These are phyloP conservation scores for Globisporangium splendens DNA, from an alignment of 352 stramenopile species.

Conservation along the genomic window DNA sequence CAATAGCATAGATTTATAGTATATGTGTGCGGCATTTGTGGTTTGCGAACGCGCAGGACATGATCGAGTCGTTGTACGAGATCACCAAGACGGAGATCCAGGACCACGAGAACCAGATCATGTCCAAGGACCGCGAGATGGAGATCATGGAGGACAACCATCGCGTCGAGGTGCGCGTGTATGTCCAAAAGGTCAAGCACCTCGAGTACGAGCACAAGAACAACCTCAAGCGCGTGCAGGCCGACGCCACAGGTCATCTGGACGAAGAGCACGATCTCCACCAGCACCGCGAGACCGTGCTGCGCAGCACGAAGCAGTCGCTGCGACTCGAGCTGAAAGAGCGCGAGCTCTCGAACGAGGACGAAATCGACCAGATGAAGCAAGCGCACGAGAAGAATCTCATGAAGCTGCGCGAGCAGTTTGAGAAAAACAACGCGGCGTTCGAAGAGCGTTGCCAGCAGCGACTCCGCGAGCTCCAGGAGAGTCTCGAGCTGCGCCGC, in stretches of 20 bases:
- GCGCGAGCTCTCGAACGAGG: slow-evolving; percentile 80
- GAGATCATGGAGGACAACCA: slow-evolving; percentile 96
- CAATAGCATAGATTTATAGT: too few species aligned
- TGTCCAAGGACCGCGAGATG: slow-evolving; percentile 93
- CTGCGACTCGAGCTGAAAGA: slow-evolving; percentile 84
- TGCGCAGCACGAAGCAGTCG: slow-evolving; percentile 73
- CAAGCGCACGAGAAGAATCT: slow-evolving; percentile 91
- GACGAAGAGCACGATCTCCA: slow-evolving; percentile 79
- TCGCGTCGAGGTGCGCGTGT: slow-evolving; percentile 90
- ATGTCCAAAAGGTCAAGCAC: slow-evolving; percentile 95
- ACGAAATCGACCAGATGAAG: slow-evolving; percentile 89
- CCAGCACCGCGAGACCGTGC: slow-evolving; percentile 48
- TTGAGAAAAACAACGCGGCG: slow-evolving; percentile 82
- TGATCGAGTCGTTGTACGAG: slow-evolving; percentile 95
- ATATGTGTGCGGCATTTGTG: background rate
- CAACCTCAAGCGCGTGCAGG: slow-evolving; percentile 85
- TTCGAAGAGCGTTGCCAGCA: slow-evolving; percentile 72
- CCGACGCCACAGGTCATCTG: slow-evolving; percentile 58
- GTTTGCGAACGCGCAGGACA: slow-evolving; percentile 71
- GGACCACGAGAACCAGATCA: slow-evolving; percentile 89
- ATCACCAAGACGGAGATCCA: slow-evolving; percentile 92
- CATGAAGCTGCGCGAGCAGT: slow-evolving; percentile 88
- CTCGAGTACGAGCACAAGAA: slow-evolving; percentile 94
- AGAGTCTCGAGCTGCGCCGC: slow-evolving; percentile 87
- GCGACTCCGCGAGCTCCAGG: slow-evolving; percentile 64